Evolutionary conservation across 2,329 filamentous ascomycete species (phyloP), one percentile per base, ranked within the genome.

Genomic region (Ampelomyces quisqualis): DNA sequence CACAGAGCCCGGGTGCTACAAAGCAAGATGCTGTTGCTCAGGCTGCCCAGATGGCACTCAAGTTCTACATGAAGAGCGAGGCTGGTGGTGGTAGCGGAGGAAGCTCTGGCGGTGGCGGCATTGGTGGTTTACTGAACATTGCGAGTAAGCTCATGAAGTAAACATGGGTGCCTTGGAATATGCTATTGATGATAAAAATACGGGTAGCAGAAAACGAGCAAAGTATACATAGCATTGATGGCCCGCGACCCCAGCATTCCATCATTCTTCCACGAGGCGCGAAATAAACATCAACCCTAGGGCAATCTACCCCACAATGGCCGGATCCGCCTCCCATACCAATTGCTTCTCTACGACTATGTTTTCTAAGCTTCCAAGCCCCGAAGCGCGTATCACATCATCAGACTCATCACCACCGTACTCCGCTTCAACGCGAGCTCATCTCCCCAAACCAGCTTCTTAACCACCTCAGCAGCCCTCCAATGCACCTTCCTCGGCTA

Each of bases 11-110:
- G 17, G 76, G 77, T 18, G 79, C 85, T 4, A 86, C 80, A 70
- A 95, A 95, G 79, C 82, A 95, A 70, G 83, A 82, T 33, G 88
- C 82, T 34, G 74, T 96, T 32, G 82, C 86, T 64, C 76, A 83
- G 67, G 90, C 90, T 3, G 90, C 83, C 2, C 84, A 95, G 76
- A 85, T 88, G 79, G 90, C 90, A 2, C 69, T 95, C 57, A 90
- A 95, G 79, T 86, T 95, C 81, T 95, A 90, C 69, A 73, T 94
- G 74, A 90, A 95, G 79, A 82, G 79, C 56, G 78, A 89, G 65
- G 69, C 69, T 62, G 70, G 73, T 19, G 70, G 70, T 21, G 54
- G 63, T 22, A 64, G 71, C 20, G 64, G 69, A 15, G 57, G 61
- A 19, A 55, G 59, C 13, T 63, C 62, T 19, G 78, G 78, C 14